These are phyloP conservation scores for Penicillium paradoxum DNA, from an alignment of 495 filamentous ascomycete genomes.

Conservation along the genomic window DNA sequence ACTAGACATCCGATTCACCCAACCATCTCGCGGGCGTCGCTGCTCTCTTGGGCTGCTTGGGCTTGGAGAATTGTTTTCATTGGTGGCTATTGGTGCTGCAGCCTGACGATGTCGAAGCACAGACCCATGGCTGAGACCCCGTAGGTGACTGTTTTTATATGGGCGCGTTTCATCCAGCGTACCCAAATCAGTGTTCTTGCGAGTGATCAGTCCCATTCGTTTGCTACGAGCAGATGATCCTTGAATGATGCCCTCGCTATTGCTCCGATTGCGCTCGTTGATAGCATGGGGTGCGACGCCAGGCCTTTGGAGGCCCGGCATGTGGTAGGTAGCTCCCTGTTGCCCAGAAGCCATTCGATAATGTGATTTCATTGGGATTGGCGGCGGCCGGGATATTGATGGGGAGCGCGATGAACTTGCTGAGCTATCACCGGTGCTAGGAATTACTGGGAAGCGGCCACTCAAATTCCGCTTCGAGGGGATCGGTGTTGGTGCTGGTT, in stretches of 20 bases:
- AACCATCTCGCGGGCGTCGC: conserved; percentile 47
- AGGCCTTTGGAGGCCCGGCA: conserved; percentile 58
- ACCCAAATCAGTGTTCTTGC: conserved; percentile 66
- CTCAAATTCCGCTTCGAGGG: conserved; percentile 69
- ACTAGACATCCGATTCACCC: conserved; percentile 74
- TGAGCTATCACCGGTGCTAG: conserved; percentile 50
- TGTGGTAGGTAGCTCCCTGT: conserved; percentile 50
- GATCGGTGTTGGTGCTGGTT: conserved; percentile 68
- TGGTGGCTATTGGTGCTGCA: conserved; percentile 32
- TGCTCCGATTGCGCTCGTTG: conserved; percentile 82
- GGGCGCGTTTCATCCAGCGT: conserved; percentile 69
- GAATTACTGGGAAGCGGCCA: conserved; percentile 79
- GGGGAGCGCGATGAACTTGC: conserved; percentile 55
- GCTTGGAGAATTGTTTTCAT: conserved; percentile 50
- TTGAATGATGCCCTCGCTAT: conserved; percentile 77
- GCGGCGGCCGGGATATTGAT: conserved; percentile 60
- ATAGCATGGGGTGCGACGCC: conserved; percentile 59
- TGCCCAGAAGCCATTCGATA: conserved; percentile 71
- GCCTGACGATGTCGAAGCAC: conserved; percentile 55
- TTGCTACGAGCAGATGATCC: conserved; percentile 55
- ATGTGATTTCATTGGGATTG: conserved; percentile 71
- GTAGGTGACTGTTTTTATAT: conserved; percentile 73
- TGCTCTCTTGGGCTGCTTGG: conserved; percentile 53
- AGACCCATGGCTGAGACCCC: conserved; percentile 76
- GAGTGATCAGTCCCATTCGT: conserved; percentile 82